phyloP scores from a whole-genome alignment of 805 yeast species.

The Candida nanaspora region DNA sequence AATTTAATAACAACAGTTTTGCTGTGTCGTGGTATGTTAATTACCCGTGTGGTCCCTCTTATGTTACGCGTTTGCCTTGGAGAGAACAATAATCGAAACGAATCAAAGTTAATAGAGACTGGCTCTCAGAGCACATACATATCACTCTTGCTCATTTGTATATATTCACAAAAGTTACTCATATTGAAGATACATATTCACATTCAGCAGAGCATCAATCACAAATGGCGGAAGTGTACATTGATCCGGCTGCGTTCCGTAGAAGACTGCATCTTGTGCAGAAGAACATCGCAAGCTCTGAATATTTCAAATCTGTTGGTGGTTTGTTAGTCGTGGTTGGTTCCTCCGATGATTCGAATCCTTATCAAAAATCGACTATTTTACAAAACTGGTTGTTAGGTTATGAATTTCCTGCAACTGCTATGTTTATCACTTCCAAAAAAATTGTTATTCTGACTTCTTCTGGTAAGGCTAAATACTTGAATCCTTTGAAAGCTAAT shows the following conservation, averaged over 20 bases:
- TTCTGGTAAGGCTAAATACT: slow-evolving; percentile 76
- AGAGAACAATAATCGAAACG: too few species aligned
- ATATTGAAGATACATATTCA: too few species aligned
- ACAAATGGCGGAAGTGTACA: slow-evolving; percentile 56
- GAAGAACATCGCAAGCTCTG: slow-evolving; percentile 22
- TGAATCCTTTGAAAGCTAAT: slow-evolving; percentile 47
- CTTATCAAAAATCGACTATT: slow-evolving; percentile 81
- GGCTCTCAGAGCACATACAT: too few species aligned
- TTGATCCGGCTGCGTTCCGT: slow-evolving; percentile 46
- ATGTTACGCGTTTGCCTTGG: too few species aligned
- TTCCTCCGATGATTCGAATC: slow-evolving; percentile 79
- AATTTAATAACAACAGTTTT: too few species aligned
- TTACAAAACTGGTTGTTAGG: slow-evolving; percentile 90
- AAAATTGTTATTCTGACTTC: slow-evolving; percentile 67
- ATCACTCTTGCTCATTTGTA: too few species aligned
- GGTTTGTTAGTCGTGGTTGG: slow-evolving; percentile 70
- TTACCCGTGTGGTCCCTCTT: too few species aligned
- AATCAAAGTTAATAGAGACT: too few species aligned
- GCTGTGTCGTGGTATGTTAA: too few species aligned
- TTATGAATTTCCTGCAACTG: slow-evolving; percentile 93
- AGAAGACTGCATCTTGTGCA: slow-evolving; percentile 42
- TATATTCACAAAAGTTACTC: too few species aligned
- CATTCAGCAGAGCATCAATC: too few species aligned
- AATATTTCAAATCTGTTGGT: slow-evolving; percentile 34
- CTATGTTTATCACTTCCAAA: slow-evolving; percentile 53